phyloP scores from a whole-genome alignment of 2,329 filamentous ascomycete species.

The Colletotrichum horii region DNA sequence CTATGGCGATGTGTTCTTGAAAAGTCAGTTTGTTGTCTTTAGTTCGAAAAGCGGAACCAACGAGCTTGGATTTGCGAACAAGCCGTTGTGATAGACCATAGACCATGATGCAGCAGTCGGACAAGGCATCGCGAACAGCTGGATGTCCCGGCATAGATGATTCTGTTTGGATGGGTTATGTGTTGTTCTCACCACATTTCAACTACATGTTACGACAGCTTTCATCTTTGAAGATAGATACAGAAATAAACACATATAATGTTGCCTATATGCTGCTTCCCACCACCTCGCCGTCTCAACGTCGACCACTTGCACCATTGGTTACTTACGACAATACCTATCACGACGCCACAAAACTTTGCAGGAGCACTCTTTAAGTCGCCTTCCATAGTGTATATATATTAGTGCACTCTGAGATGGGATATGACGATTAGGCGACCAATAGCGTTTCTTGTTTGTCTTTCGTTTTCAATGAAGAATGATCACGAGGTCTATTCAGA shows the following conservation, averaged over 20 bases:
- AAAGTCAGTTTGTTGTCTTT: constrained; percentile 51
- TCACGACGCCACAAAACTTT: too few species aligned
- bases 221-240: neutral
- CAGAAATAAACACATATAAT: neutral
- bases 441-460: too few species aligned
- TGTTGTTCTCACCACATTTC: neutral
- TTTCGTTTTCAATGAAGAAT: too few species aligned
- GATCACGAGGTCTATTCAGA: too few species aligned
- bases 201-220: neutral
- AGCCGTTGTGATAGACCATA: constrained; percentile 24
- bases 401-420: too few species aligned
- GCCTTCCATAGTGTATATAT: too few species aligned
- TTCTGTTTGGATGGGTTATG: neutral
- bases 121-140: neutral
- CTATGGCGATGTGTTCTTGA: constrained; percentile 45
- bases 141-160: neutral
- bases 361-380: too few species aligned
- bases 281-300: neutral
- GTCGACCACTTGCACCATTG: too few species aligned
- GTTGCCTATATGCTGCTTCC: neutral
- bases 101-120: neutral
- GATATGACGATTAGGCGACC: too few species aligned
- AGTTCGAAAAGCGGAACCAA: constrained; percentile 30
- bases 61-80: constrained; percentile 44
- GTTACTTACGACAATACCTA: too few species aligned